phyloP scores from a whole-genome alignment of 768 basidiomycete genomes.

The Lyophyllum semitale region DNA sequence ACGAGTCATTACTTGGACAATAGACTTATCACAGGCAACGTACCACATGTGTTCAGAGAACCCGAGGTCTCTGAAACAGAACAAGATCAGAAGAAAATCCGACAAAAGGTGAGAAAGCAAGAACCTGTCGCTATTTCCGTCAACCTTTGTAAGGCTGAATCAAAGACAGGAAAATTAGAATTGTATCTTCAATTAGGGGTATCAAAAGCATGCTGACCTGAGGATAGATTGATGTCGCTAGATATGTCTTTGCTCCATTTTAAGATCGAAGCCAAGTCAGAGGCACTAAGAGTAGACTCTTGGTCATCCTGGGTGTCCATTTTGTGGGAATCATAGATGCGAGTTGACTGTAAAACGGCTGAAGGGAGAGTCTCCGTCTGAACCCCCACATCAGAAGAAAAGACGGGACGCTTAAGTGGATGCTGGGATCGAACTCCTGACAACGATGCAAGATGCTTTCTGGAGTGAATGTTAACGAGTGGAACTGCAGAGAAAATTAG shows the following conservation, averaged over 20 bases:
- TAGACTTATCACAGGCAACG: neutral
- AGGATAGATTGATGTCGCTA: conserved; percentile 68
- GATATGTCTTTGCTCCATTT: conserved; percentile 79
- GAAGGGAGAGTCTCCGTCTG: conserved; percentile 53
- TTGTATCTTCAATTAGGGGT: neutral
- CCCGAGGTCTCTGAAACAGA: conserved; percentile 54
- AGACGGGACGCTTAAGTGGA: conserved; percentile 54
- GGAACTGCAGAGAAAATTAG: neutral
- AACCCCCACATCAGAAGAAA: conserved; percentile 61
- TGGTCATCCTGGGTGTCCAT: conserved; percentile 48
- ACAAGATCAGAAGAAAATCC: neutral
- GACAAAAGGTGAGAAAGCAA: neutral
- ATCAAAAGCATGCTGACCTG: conserved; percentile 37
- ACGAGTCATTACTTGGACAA: neutral
- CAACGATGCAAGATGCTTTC: conserved; percentile 50
- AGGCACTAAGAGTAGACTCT: conserved; percentile 57
- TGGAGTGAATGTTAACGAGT: conserved; percentile 23
- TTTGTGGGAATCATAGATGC: conserved; percentile 30
- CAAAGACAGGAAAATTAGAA: neutral
- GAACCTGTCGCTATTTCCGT: conserved; percentile 73
- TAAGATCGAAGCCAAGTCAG: conserved; percentile 67
- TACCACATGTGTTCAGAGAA: conserved; percentile 65
- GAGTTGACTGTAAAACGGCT: conserved; percentile 23
- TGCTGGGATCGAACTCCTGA: conserved; percentile 46
- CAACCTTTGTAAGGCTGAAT: conserved; percentile 60